Evolutionary conservation across 2,329 filamentous ascomycete genomes (phyloP).

Genomic region (Aspergillus transmontanensis): DNA sequence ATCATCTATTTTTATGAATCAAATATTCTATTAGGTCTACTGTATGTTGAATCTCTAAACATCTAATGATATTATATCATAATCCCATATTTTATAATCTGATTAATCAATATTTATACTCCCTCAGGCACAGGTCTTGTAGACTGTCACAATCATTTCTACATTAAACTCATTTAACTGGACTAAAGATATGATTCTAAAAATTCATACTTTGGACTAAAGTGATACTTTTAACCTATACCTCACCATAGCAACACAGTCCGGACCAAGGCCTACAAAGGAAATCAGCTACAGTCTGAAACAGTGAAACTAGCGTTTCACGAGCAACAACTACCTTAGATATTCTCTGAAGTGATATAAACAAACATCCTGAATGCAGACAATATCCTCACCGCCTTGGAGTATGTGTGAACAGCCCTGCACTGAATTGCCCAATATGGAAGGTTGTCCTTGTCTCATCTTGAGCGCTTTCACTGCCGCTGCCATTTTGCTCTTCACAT

Average conservation of each 20-base stretch:
- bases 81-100: too few relatives aligned
- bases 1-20: accelerated
- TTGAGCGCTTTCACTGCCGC: not conserved
- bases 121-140: too few relatives aligned
- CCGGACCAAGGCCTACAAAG: not conserved
- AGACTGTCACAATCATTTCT: too few relatives aligned
- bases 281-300: not conserved
- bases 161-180: too few relatives aligned
- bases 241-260: not conserved
- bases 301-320: not conserved
- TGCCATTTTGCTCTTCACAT: not conserved
- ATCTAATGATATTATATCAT: too few relatives aligned
- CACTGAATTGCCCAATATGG: slow-evolving; percentile 19
- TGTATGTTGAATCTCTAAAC: too few relatives aligned
- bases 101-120: too few relatives aligned
- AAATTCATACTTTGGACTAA: too few relatives aligned
- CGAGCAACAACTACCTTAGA: not conserved
- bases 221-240: not conserved
- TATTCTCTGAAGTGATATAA: not conserved
- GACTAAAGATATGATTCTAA: too few relatives aligned
- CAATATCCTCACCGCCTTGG: not conserved
- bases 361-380: not conserved
- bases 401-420: not conserved
- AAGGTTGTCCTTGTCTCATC: slow-evolving; percentile 9
- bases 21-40: too few relatives aligned